Evolutionary conservation across 495 filamentous ascomycete species (phyloP).

Genomic region (Platismatia glauca): DNA sequence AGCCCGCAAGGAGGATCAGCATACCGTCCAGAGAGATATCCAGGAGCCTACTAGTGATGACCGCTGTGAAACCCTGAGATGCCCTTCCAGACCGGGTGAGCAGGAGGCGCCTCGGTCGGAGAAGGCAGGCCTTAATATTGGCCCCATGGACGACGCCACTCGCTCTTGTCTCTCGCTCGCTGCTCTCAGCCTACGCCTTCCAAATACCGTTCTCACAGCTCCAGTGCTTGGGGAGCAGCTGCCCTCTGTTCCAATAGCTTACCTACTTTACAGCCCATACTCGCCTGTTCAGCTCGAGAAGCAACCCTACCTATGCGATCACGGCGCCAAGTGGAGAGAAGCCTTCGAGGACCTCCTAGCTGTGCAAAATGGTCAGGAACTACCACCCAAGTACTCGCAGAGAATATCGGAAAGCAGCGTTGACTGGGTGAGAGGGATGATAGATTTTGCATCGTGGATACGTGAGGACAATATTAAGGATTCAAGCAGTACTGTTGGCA

Average conservation of each 20-base stretch:
- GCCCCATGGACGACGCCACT: not conserved
- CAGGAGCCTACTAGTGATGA: not conserved
- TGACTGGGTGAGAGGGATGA: slow-evolving; percentile 19
- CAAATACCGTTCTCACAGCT: not conserved
- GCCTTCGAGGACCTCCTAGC: slow-evolving; percentile 49
- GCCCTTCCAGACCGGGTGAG: slow-evolving; percentile 15
- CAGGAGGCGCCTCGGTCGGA: not conserved
- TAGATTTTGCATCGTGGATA: not conserved
- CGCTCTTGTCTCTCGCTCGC: not conserved
- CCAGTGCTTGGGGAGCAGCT: slow-evolving; percentile 2
- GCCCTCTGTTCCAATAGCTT: slow-evolving; percentile 30
- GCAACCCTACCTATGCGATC: slow-evolving; percentile 26
- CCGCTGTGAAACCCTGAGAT: not conserved
- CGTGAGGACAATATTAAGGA: not conserved
- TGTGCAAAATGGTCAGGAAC: slow-evolving; percentile 40
- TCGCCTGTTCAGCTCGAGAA: slow-evolving; percentile 44
- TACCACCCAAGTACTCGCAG: slow-evolving; percentile 18
- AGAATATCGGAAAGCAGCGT: not conserved
- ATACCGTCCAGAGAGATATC: too few relatives aligned
- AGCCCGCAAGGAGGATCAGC: slow-evolving; percentile 4
- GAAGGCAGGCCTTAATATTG: not conserved
- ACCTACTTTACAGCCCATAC: slow-evolving; percentile 41
- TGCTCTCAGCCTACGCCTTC: not conserved
- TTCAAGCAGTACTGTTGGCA: not conserved
- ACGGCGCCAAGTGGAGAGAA: slow-evolving; percentile 36